Base-by-base conservation (phyloP, 108 stramenopile species). In the Nannochloropsis oceanica region DNA sequence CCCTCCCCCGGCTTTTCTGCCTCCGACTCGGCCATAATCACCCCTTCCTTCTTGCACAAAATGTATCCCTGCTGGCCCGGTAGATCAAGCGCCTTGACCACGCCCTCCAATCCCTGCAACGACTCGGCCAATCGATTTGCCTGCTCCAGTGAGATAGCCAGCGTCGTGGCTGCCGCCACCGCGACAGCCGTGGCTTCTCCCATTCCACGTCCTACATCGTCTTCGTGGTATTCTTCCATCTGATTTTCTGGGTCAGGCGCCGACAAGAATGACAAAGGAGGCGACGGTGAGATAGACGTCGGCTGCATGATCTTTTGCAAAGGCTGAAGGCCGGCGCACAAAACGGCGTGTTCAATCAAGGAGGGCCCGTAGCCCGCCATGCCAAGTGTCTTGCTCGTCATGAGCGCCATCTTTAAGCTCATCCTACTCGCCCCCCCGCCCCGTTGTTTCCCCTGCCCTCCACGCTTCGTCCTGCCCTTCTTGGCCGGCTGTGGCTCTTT, bases 301-400 rank as follows among this genome's bases (percentile, higher is more conserved):
- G 10, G n/a, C 80, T 5, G 42, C 80, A 44, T 22, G 8, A 27
- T 18, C 59, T 80, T 27, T 25, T 10, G 18, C 44, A 84, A 44
- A 27, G 86, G 86, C 44, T 44, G 27, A 27, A 89, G 43, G 43
- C 89, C 89, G 43, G 87, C 87, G 22, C 20, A 80, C 82, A 89
- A 43, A 26, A 90, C 43, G 88, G 83, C 83, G 85, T 92, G 91
- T 44, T 89, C 89, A 27, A 92, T 12, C 44, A 92, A 14, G 79
- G 84, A 85, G 43, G 91, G 86, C 46, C 91, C 91, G 83, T 85
- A 89, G 43, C 50, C 84, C n/a, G 80, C 43, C 89, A 92, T 34
- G 73, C 89, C 86, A 26, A 43, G 82, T 22, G 86, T 88, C 83
- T 87, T 87, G 43, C 80, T 43, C 73, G 85, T 44, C 26, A 92